A percentile compares a stretch with the other conserved stretches of the same genome.
These are phyloP conservation scores for Apium graveolens DNA, from an alignment of 129 eudicot genomes.

Conservation along the genomic window DNA sequence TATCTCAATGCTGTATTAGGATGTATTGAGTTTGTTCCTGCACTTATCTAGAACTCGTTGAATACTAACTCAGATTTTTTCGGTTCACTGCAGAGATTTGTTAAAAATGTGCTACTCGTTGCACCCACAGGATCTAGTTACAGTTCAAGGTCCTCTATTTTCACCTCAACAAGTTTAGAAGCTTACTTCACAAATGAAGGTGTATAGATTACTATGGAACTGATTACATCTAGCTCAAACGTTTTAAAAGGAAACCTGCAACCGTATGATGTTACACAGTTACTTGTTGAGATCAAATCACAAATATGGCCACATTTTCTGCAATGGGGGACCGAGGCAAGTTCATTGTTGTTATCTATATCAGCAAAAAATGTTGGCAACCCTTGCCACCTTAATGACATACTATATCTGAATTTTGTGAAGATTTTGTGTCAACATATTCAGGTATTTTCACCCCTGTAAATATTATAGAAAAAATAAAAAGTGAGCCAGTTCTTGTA, in stretches of 20 bases:
- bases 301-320: not conserved
- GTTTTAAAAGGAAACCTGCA: not conserved
- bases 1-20: not conserved
- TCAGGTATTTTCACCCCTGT: not conserved
- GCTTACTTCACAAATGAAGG: not conserved
- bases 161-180: conserved; percentile 12
- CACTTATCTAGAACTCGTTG: not conserved
- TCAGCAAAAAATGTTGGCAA: not conserved
- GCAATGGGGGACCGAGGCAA: conserved; percentile 3
- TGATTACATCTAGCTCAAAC: not conserved
- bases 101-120: conserved; percentile 12
- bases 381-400: not conserved
- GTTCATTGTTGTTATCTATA: not conserved
- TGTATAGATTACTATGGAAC: not conserved
- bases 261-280: not conserved
- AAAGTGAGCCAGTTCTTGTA: not conserved
- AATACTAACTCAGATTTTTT: not conserved
- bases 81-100: conserved; percentile 13
- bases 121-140: conserved; percentile 13
- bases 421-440: not conserved
- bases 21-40: not conserved
- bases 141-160: conserved; percentile 6
- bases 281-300: not conserved
- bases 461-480: not conserved
- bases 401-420: not conserved